Conservation (phyloP, 2,329 filamentous ascomycete species). For the Cadophora gregata region DNA sequence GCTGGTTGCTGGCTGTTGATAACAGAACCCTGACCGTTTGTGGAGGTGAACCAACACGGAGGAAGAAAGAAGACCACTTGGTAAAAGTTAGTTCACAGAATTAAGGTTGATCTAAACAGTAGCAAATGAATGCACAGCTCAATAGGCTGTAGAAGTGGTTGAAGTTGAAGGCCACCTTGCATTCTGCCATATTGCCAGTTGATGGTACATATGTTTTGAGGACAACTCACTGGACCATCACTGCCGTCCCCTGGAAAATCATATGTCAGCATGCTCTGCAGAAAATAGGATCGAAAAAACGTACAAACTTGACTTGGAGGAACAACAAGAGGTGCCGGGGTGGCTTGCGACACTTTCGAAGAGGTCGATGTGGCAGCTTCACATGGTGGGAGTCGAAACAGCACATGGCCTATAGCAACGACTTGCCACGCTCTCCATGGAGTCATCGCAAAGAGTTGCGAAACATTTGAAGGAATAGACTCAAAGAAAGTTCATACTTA, state of each 20-base stretch:
- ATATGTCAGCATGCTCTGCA: neutral
- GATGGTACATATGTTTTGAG: neutral
- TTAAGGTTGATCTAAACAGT: neutral
- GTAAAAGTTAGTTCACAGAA: neutral
- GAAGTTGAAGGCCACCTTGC: neutral
- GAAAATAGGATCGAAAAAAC: slow-evolving; percentile 7
- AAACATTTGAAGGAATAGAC: slow-evolving; percentile 8
- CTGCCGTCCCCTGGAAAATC: slow-evolving; percentile 30
- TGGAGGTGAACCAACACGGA: slow-evolving; percentile 48
- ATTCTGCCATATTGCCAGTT: neutral
- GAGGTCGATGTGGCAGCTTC: slow-evolving; percentile 25
- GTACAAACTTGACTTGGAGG: slow-evolving; percentile 32
- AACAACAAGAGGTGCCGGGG: slow-evolving; percentile 31
- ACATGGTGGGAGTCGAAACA: slow-evolving; percentile 18
- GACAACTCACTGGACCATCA: slow-evolving; percentile 37
- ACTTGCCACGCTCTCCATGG: slow-evolving; percentile 27
- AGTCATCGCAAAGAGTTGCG: slow-evolving; percentile 28
- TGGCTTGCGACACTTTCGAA: slow-evolving; percentile 13
- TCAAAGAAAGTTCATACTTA: slow-evolving; percentile 9
- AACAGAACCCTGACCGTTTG: slow-evolving; percentile 48
- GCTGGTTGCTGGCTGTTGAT: slow-evolving; percentile 46
- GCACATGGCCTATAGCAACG: slow-evolving; percentile 16
- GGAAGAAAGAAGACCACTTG: slow-evolving; percentile 44
- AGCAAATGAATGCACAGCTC: no score
- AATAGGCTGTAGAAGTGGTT: neutral